Evolutionary conservation across 2,329 filamentous ascomycete species (phyloP), one percentile per base, ranked within the genome.

Genomic region (Aspergillus amoenus): DNA sequence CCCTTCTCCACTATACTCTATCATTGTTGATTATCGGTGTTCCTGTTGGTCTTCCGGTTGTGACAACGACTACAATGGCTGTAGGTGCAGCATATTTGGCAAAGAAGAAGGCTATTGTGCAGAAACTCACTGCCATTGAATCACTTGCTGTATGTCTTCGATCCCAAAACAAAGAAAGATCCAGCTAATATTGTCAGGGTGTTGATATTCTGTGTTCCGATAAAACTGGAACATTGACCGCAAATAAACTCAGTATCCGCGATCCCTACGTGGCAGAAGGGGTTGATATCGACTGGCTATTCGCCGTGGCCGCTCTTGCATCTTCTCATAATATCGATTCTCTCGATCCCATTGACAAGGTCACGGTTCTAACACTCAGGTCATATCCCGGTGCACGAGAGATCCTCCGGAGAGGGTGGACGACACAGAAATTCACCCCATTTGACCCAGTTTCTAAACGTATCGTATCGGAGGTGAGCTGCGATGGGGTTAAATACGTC

Each of bases 271-370:
- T 91, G 45, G 85, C 87, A 42, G 88, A 91, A 74, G 89, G 88
- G 55, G 84, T 90, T 66, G 88, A 91, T 71, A 83, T 90, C 70
- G 88, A 91, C 78, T 91, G 88, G 88, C 90, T 91, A 87, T 91
- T 91, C 85, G 88, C 88, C 54, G 88, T 89, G 61, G 88, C 88
- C 57, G 88, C 87, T 56, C 81, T 91, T 21, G 88, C 88, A 50
- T 90, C 88, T 41, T 91, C 88, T 34, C 88, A 91, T 78, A 91
- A 91, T 74, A 83, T 89, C 74, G 88, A 89, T 76, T 88, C 87
- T 40, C 82, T 91, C 56, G 88, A 91, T 71, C 88, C 88, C 30
- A 91, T 91, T 67, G 88, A 91, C 76, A 91, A 91, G 76, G 86
- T 91, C 65, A 91, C 87, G 56, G 87, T 91, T 61, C 79, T 91